phyloP scores from a whole-genome alignment of 2,329 filamentous ascomycete species.

The Colletotrichum cordylinicola region DNA sequence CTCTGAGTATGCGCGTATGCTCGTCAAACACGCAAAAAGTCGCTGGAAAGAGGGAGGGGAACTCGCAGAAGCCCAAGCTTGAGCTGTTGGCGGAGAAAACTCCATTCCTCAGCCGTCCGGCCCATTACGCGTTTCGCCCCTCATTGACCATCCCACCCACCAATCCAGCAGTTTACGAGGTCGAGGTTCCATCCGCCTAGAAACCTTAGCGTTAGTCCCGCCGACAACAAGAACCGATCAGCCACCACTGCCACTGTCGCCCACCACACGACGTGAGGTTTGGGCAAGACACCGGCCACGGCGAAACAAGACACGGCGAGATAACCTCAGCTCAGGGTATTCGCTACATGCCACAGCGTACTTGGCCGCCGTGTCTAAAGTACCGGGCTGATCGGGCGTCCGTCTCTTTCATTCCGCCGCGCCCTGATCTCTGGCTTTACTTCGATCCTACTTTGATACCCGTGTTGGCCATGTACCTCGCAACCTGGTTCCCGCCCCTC shows the following conservation, averaged over 20 bases:
- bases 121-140: conserved; percentile 24
- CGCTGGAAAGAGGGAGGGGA: neutral
- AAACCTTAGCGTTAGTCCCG: conserved; percentile 10
- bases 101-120: neutral
- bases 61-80: neutral
- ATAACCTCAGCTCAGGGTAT: neutral
- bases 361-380: neutral
- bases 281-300: neutral
- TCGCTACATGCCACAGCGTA: neutral
- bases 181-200: conserved; percentile 9
- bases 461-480: neutral
- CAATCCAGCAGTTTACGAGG: neutral
- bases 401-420: neutral
- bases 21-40: neutral
- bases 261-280: neutral
- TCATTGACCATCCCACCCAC: conserved; percentile 12
- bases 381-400: neutral
- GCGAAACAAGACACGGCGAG: neutral
- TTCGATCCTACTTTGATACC: neutral
- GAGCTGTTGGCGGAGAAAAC: neutral
- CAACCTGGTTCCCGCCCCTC: neutral
- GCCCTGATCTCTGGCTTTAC: neutral
- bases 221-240: conserved; percentile 9
- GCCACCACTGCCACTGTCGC: neutral
- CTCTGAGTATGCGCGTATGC: neutral